These are phyloP conservation scores for Meripilus lineatus DNA, from an alignment of 1,284 basidiomycete species.

Conservation along the genomic window DNA sequence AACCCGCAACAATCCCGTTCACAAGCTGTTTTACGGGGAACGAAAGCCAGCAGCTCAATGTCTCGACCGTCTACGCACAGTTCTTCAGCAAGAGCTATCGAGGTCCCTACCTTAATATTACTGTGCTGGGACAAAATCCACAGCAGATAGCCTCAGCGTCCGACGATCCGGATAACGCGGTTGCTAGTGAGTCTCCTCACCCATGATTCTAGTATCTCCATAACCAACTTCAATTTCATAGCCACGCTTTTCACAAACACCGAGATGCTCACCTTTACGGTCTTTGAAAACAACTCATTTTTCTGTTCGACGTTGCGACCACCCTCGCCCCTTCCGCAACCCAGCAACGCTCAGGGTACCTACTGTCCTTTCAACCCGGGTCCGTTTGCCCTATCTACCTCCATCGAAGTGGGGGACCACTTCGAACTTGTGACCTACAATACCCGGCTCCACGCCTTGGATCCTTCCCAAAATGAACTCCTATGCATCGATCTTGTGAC, in stretches of 20 bases:
- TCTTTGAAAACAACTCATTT: conserved; percentile 65
- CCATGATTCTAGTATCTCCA: conserved; percentile 13
- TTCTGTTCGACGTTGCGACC: conserved; percentile 75
- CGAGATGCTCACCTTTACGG: conserved; percentile 71
- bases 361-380: conserved; percentile 78
- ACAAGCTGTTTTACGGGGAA: conserved; percentile 57
- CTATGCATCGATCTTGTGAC: conserved; percentile 78
- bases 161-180: conserved; percentile 53
- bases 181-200: conserved; percentile 41
- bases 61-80: conserved; percentile 73
- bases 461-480: conserved; percentile 76
- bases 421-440: conserved; percentile 81
- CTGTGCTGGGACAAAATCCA: conserved; percentile 55
- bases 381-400: conserved; percentile 76
- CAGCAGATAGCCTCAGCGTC: conserved; percentile 56
- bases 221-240: conserved; percentile 23
- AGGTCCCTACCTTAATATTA: conserved; percentile 56
- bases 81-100: conserved; percentile 44
- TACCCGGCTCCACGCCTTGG: conserved; percentile 84
- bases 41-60: conserved; percentile 52
- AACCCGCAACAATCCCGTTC: conserved; percentile 28
- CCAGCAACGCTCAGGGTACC: conserved; percentile 28
- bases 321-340: conserved; percentile 56
- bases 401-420: conserved; percentile 63
- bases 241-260: conserved; percentile 85